phyloP scores from a whole-genome alignment of 2,329 filamentous ascomycete species.

The Botryosphaeria dothidea region DNA sequence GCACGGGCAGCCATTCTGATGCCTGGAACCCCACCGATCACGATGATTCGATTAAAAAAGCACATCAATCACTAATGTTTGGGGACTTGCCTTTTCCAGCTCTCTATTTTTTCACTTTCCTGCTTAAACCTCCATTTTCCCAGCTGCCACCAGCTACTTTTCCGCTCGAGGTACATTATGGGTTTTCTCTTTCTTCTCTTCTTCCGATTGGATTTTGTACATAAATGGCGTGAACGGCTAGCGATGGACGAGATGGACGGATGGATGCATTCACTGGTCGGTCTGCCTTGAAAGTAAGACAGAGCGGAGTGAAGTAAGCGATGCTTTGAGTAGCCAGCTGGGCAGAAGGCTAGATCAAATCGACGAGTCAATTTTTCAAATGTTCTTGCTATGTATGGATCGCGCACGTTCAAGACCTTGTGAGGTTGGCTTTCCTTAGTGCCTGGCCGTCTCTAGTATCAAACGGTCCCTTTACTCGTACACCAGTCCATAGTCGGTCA shows the following conservation, averaged over 20 bases:
- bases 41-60: background rate
- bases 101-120: background rate
- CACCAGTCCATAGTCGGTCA: too few relatives aligned
- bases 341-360: background rate
- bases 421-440: too few relatives aligned
- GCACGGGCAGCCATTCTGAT: background rate
- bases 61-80: background rate
- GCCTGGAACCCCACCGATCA: background rate
- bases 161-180: background rate
- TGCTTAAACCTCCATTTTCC: background rate
- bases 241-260: background rate
- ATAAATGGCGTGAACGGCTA: conserved; percentile 11
- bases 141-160: background rate
- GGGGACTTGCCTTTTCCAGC: background rate
- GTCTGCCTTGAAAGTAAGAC: background rate
- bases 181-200: background rate
- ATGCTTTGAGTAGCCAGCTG: background rate
- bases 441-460: too few relatives aligned
- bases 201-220: background rate
- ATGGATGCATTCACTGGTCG: background rate
- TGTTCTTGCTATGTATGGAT: background rate
- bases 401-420: too few relatives aligned
- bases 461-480: too few relatives aligned
- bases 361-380: background rate
- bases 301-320: background rate